These are phyloP conservation scores for Amauroascus niger DNA, from an alignment of 2,329 filamentous ascomycete genomes.

Conservation along the genomic window DNA sequence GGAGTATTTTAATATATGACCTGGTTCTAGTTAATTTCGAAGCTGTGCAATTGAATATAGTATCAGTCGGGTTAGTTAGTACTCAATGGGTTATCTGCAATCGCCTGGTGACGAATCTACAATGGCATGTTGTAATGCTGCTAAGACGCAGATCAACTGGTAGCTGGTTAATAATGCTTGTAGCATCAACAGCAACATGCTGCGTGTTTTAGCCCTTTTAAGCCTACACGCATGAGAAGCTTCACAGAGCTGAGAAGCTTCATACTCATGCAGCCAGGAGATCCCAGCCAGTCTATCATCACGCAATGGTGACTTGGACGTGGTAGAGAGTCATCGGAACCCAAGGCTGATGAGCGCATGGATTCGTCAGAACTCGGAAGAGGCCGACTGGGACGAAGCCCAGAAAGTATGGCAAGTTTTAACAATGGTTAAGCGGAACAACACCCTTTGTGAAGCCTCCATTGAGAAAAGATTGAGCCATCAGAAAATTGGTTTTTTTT, in stretches of 20 bases:
- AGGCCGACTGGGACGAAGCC: slow-evolving; percentile 9
- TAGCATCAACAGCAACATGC: too few species aligned
- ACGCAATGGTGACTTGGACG: neutral
- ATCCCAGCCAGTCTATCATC: neutral
- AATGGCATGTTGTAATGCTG: too few species aligned
- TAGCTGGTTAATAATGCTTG: too few species aligned
- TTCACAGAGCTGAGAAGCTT: neutral
- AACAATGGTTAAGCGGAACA: slow-evolving; percentile 50
- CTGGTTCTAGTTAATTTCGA: too few species aligned
- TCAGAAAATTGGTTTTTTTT: slow-evolving; percentile 10
- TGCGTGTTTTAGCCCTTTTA: too few species aligned
- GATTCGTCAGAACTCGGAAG: neutral
- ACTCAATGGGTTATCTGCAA: too few species aligned
- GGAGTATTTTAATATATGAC: too few species aligned
- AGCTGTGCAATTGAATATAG: too few species aligned
- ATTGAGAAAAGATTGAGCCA: slow-evolving; percentile 39
- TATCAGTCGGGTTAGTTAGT: too few species aligned
- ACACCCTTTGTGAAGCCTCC: slow-evolving; percentile 51
- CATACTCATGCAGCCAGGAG: neutral
- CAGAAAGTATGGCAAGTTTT: slow-evolving; percentile 27
- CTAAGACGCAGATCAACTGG: too few species aligned
- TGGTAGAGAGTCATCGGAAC: neutral
- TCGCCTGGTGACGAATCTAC: too few species aligned
- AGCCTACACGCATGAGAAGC: too few species aligned
- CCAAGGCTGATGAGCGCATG: neutral